Evolutionary conservation across 2,329 filamentous ascomycete species (phyloP).

Genomic region (Xylaria digitata): DNA sequence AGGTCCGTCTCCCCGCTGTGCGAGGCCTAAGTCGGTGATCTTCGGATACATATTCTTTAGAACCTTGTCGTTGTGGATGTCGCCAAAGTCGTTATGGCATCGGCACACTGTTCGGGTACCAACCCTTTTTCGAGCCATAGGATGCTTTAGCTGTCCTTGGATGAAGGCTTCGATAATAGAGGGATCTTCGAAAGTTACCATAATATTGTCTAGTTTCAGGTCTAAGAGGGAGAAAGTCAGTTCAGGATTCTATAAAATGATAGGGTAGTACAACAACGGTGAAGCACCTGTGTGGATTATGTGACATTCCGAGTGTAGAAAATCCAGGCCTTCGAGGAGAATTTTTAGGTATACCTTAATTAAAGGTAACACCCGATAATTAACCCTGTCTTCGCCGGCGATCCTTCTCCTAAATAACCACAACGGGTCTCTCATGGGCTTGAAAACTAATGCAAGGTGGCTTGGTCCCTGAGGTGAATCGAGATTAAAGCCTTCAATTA

Average conservation of each 20-base stretch:
- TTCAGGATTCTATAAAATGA: neutral
- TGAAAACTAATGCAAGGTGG: conserved; percentile 15
- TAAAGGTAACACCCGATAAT: neutral
- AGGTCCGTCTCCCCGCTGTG: conserved; percentile 7
- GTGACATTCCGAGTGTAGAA: conserved; percentile 19
- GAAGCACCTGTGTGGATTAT: conserved; percentile 20
- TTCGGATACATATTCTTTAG: neutral
- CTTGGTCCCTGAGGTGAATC: conserved; percentile 11
- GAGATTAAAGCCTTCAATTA: conserved; percentile 4
- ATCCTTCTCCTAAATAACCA: conserved; percentile 13
- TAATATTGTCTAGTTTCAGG: conserved; percentile 19
- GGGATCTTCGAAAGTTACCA: conserved; percentile 17
- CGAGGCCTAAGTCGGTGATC: conserved; percentile 15
- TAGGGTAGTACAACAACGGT: neutral
- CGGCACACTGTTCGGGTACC: conserved; percentile 15
- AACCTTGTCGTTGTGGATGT: neutral
- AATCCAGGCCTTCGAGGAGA: conserved; percentile 18
- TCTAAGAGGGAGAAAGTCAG: conserved; percentile 12
- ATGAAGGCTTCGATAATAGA: conserved; percentile 13
- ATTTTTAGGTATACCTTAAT: conserved; percentile 11
- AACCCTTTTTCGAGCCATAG: conserved; percentile 16
- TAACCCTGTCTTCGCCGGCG: conserved; percentile 5
- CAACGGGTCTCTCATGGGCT: conserved; percentile 17
- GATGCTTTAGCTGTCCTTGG: conserved; percentile 8
- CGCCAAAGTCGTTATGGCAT: conserved; percentile 19